phyloP scores from a whole-genome alignment of 192 early-diverging fungal genomes.

The Umbelopsis isabellina region DNA sequence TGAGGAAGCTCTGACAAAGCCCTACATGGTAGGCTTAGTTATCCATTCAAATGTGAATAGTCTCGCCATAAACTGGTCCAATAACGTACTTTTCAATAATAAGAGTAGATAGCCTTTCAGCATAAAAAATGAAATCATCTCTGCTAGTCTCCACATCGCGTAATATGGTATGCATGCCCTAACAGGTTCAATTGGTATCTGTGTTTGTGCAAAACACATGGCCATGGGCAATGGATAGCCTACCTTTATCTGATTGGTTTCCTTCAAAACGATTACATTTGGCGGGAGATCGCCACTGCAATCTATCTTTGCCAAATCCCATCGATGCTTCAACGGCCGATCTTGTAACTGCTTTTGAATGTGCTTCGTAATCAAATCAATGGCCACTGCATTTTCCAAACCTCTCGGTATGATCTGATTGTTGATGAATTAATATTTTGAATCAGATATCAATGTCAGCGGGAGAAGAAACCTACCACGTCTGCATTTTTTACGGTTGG shows the following conservation, averaged over 20 bases:
- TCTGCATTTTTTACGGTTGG: slow-evolving; percentile 95
- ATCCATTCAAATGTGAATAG: background rate
- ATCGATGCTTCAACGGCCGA: slow-evolving; percentile 58
- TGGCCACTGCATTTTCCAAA: slow-evolving; percentile 87
- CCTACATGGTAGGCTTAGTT: slow-evolving; percentile 16
- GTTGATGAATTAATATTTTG: slow-evolving; percentile 19
- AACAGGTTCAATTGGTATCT: background rate
- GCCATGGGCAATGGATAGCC: background rate
- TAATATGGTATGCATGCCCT: slow-evolving; percentile 85
- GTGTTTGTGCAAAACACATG: no score
- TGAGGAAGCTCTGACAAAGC: slow-evolving; percentile 26
- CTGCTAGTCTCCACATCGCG: slow-evolving; percentile 70
- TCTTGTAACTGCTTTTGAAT: slow-evolving; percentile 83
- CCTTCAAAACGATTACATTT: slow-evolving; percentile 52
- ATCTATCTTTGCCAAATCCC: slow-evolving; percentile 52
- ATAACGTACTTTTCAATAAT: slow-evolving; percentile 75
- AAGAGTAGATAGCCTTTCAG: slow-evolving; percentile 84
- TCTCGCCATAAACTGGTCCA: background rate
- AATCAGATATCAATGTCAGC: background rate
- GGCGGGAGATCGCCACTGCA: slow-evolving; percentile 39
- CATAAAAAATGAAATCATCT: slow-evolving; percentile 91
- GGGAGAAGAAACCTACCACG: slow-evolving; percentile 51
- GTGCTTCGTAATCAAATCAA: slow-evolving; percentile 91
- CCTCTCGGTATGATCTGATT: slow-evolving; percentile 86
- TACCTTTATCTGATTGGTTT: slow-evolving; percentile 60